Base-by-base conservation (phyloP, 371 early-diverging fungal genomes). In the Mucor saturninus region DNA sequence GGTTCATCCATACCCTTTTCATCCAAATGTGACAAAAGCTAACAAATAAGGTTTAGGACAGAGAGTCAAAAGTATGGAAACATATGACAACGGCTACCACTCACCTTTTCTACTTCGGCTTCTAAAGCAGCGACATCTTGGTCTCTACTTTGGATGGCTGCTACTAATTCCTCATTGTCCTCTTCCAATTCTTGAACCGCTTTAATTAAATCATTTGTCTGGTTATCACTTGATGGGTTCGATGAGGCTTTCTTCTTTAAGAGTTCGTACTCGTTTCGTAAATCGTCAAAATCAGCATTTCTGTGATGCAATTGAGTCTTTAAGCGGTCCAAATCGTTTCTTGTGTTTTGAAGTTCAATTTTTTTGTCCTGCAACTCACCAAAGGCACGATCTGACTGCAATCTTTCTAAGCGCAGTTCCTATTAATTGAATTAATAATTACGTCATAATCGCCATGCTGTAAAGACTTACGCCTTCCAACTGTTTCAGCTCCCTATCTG, bases 111-210 rank as follows among this genome's bases (percentile, higher is more conserved):
- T 1, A 83, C 62, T 42, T 75, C 70, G 5, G 56, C 64, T 45
- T 79, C 72, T 9, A 83, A 49, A 9, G 65, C 73, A 9, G 45
- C 38, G 46, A 77, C 62, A 28, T 81, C 81, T 6, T 65, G 71
- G 46, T 69, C 69, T 6, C 75, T 68, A 15, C 67, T 56, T 38
- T 75, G 68, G 5, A 80, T 37, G 28, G 68, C 76, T 9, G 43
- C 30, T 15, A 54, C 53, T 26, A 78, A 35, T 4, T 62, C 54
- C 0, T 58, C 49, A 29, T 74, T 69, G 30, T 72, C 57, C 10
- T 65, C 48, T 15, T 50, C 49, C 9, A 72, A 32, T 8, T 59
- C 53, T 2, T 53, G 51, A 5, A 61, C 31, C 7, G 53, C 62
- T 50, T 71, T 59, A 14, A 59, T 4, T 35, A 35, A 8, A 6